phyloP scores from a whole-genome alignment of 2,329 filamentous ascomycete species.

The Diaporthe aspalathi region DNA sequence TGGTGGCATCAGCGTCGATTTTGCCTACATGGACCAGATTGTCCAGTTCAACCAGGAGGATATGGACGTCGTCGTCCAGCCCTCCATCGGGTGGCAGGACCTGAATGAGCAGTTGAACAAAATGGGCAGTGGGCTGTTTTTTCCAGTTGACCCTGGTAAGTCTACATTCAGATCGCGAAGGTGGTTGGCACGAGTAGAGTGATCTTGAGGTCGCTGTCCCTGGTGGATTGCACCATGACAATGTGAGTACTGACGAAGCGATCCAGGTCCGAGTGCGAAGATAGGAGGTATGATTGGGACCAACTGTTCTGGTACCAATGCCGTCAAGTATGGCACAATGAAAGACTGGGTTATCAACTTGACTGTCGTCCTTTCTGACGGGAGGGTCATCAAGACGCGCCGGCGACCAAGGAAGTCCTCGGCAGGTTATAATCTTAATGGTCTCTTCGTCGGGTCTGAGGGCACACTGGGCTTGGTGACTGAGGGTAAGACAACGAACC shows the following conservation, averaged over 20 bases:
- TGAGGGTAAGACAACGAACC: conserved; percentile 63
- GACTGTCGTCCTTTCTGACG: conserved; percentile 83
- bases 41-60: conserved; percentile 84
- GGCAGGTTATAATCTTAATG: conserved; percentile 85
- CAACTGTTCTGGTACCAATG: conserved; percentile 82
- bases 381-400: conserved; percentile 82
- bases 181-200: not conserved
- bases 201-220: not conserved
- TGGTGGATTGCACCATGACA: not conserved
- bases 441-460: conserved; percentile 83
- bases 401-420: conserved; percentile 83
- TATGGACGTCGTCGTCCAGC: conserved; percentile 94
- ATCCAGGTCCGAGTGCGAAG: conserved; percentile 70
- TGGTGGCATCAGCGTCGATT: conserved; percentile 90
- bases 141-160: conserved; percentile 85
- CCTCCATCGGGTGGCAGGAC: conserved; percentile 91
- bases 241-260: not conserved
- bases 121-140: conserved; percentile 82
- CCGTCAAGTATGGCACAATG: conserved; percentile 86
- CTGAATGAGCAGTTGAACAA: conserved; percentile 79
- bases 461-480: conserved; percentile 85
- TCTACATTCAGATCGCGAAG: conserved; percentile 22
- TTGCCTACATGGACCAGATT: conserved; percentile 86
- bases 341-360: conserved; percentile 84
- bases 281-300: conserved; percentile 88